phyloP scores from a whole-genome alignment of 1,284 basidiomycete genomes.

The Acaromyces ingoldii region DNA sequence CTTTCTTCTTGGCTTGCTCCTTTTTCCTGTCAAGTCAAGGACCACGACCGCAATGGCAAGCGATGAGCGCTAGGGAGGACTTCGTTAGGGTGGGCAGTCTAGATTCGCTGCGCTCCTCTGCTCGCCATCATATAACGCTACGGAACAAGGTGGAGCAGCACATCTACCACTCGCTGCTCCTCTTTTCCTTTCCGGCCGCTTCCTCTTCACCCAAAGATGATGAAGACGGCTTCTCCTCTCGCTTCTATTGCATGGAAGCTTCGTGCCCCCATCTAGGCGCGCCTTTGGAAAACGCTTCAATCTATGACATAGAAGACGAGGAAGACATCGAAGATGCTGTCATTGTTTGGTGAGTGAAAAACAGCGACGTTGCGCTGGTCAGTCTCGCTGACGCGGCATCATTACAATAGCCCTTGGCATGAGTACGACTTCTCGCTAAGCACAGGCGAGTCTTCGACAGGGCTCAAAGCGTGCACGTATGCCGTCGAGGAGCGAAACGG shows the following conservation, averaged over 20 bases:
- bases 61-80: too few species aligned
- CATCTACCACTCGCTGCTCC: slow-evolving; percentile 38
- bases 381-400: background rate
- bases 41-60: too few species aligned
- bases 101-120: too few species aligned
- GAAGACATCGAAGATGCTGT: slow-evolving; percentile 56
- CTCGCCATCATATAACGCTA: slow-evolving; percentile 42
- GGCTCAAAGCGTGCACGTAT: slow-evolving; percentile 73
- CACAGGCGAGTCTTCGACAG: slow-evolving; percentile 70
- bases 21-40: too few species aligned
- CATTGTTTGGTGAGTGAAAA: slow-evolving; percentile 55
- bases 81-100: too few species aligned
- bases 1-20: too few species aligned
- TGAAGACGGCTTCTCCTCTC: too few species aligned
- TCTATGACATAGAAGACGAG: slow-evolving; percentile 59
- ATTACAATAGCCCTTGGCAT: slow-evolving; percentile 64
- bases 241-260: slow-evolving; percentile 72
- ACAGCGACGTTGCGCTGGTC: background rate
- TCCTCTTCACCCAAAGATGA: background rate
- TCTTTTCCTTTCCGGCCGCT: slow-evolving; percentile 32
- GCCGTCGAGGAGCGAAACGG: slow-evolving; percentile 59
- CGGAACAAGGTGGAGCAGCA: slow-evolving; percentile 19
- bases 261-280: slow-evolving; percentile 78
- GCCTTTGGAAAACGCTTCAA: slow-evolving; percentile 71
- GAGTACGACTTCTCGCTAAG: slow-evolving; percentile 70